Base-by-base conservation (phyloP, 2,329 filamentous ascomycete genomes). In the Orbilia javanica region DNA sequence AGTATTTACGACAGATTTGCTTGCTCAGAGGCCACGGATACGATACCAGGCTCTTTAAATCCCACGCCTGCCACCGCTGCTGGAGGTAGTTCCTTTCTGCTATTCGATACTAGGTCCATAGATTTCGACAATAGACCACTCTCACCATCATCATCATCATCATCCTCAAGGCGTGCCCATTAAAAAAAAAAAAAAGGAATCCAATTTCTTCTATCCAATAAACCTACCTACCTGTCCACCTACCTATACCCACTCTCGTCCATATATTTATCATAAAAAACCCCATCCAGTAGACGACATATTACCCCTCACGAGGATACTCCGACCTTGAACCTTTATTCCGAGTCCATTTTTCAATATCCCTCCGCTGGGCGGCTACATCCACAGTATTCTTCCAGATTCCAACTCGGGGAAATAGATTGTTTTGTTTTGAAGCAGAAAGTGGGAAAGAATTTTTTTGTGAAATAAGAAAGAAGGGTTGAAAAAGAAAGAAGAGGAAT, bases 1-100 rank as follows among this genome's bases (percentile, higher is more conserved):
- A 55, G 50, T 66, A 66, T 73, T 73, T 50, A 73, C 62, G 69
- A 73, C 63, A 60, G 52, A 22, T 31, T 57, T 57, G 52, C 22
- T 50, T 64, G 27, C n/a, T 42, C 67, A 55, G 65, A 64, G 10
- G 57, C 42, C 34, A 65, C 60, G 60, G 48, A 48, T 34, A 44
- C 57, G 57, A 63, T 65, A 72, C 57, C 68, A 46, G 34, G 31
- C 27, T 42, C 55, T 20, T 25, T 42, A 60, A 25, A 42, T 60
- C 25, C 20, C 34, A 60, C 31, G 42, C 10, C 18, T 22, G 18
- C 53, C 15, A 60, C 52, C 7, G 15, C 53, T 42, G 8, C 31
- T 27, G 42, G 34, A 8, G 15, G 34, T 42, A 42, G 55, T 39
- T 36, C 22, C 50, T 22, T n/a, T n/a, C n/a, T 53, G 10, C 50